A percentile compares a stretch with the other conserved stretches of the same genome.
Evolutionary conservation across 2,329 filamentous ascomycete genomes (phyloP).

Genomic region (Beauveria medogensis): DNA sequence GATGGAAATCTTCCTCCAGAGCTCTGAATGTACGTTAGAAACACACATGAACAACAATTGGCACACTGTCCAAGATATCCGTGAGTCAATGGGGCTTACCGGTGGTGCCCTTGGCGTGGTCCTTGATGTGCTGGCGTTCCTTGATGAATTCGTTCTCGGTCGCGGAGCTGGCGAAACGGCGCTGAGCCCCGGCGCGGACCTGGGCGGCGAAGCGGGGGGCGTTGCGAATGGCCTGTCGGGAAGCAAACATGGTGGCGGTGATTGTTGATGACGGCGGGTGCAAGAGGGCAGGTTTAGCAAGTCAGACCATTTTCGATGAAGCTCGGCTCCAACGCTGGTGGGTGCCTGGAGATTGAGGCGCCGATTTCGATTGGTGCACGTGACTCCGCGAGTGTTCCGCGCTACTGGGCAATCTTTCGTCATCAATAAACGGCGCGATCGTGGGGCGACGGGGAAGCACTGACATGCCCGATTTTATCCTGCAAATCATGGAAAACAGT

Average conservation of each 20-base stretch:
- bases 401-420: neutral
- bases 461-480: neutral
- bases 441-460: neutral
- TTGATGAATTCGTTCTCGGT: constrained; percentile 90
- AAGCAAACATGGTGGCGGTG: constrained; percentile 50
- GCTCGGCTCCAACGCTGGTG: constrained; percentile 24
- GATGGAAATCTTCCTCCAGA: constrained; percentile 93
- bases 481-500: neutral
- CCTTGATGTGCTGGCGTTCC: constrained; percentile 83
- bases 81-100: constrained; percentile 47
- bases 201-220: constrained; percentile 56
- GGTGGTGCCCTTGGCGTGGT: constrained; percentile 77
- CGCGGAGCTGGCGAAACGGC: constrained; percentile 62
- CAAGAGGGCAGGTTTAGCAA: constrained; percentile 21
- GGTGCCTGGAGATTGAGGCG: constrained; percentile 10
- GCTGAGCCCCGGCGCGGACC: constrained; percentile 54
- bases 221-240: constrained; percentile 52
- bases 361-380: constrained; percentile 5
- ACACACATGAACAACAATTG: constrained; percentile 15
- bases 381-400: constrained; percentile 9
- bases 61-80: neutral
- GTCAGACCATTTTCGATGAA: constrained; percentile 26
- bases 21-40: constrained; percentile 49
- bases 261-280: constrained; percentile 18
- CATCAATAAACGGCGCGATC: constrained; percentile 4